Percentiles rank a stretch among this genome's conserved stretches.
These are phyloP conservation scores for Aspergillus texensis DNA, from an alignment of 2,329 filamentous ascomycete species.

Conservation along the genomic window DNA sequence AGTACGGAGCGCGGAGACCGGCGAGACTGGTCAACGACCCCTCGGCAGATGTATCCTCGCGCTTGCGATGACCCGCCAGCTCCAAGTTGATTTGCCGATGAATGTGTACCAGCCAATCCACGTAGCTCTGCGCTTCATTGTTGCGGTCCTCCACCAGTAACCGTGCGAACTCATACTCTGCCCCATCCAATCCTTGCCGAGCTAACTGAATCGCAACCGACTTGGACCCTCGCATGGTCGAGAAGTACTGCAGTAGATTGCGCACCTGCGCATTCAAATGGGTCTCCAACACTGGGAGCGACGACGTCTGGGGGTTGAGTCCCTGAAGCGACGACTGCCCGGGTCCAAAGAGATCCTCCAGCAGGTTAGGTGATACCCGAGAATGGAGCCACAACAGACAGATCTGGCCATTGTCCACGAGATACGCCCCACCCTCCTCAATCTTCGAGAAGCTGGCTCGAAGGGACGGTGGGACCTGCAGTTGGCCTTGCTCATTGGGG, in stretches of 20 bases:
- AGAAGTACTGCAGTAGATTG: conserved; percentile 87
- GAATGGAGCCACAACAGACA: conserved; percentile 90
- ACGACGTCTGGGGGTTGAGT: conserved; percentile 79
- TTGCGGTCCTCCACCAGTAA: conserved; percentile 92
- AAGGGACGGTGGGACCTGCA: conserved; percentile 78
- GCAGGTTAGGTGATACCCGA: conserved; percentile 87
- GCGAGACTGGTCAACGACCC: conserved; percentile 49
- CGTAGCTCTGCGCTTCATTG: conserved; percentile 96
- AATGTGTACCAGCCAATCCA: conserved; percentile 96
- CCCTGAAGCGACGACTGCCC: conserved; percentile 70
- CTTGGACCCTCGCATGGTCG: conserved; percentile 79
- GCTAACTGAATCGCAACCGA: conserved; percentile 87
- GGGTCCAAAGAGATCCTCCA: conserved; percentile 86
- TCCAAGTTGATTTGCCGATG: conserved; percentile 93
- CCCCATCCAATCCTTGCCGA: conserved; percentile 87
- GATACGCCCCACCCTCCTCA: conserved; percentile 89
- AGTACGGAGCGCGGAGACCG: conserved; percentile 50
- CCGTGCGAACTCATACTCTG: conserved; percentile 94
- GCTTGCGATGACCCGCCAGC: conserved; percentile 56
- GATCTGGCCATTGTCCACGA: conserved; percentile 93
- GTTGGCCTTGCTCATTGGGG: conserved; percentile 84
- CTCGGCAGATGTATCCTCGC: conserved; percentile 47
- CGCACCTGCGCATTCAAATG: conserved; percentile 93
- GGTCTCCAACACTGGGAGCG: conserved; percentile 82
- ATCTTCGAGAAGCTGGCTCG: conserved; percentile 85